Evolutionary conservation across 768 basidiomycete species (phyloP).

Genomic region (Hirschioporus abietinus): DNA sequence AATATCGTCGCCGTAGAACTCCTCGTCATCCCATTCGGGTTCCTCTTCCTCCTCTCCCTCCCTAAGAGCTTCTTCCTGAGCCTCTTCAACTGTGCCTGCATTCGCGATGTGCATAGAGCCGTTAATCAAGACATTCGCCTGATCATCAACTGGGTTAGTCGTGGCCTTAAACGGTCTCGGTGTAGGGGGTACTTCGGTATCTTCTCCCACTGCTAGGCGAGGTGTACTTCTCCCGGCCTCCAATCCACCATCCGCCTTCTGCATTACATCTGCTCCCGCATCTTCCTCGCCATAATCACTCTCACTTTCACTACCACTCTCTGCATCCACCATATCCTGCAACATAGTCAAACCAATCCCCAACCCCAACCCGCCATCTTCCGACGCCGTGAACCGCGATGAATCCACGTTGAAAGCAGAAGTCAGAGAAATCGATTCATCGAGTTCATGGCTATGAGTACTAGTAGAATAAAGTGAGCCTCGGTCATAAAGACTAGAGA

Average conservation of each 20-base stretch:
- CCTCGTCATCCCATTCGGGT: slow-evolving; percentile 57
- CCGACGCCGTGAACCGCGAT: slow-evolving; percentile 6
- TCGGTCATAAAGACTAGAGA: neutral
- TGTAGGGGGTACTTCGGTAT: slow-evolving; percentile 8
- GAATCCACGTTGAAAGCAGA: neutral
- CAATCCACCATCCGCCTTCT: slow-evolving; percentile 9
- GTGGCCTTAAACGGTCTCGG: neutral
- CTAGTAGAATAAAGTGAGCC: neutral
- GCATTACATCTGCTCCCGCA: slow-evolving; percentile 9
- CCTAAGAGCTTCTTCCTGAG: slow-evolving; percentile 5
- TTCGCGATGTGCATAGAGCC: neutral
- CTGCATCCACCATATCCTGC: slow-evolving; percentile 40
- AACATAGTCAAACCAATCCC: slow-evolving; percentile 69
- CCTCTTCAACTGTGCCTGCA: neutral
- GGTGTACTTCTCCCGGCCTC: neutral
- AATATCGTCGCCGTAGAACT: slow-evolving; percentile 40
- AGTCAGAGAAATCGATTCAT: neutral
- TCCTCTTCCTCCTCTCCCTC: slow-evolving; percentile 25
- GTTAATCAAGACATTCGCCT: neutral
- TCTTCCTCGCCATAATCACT: slow-evolving; percentile 18
- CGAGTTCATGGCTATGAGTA: neutral
- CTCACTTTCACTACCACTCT: slow-evolving; percentile 2
- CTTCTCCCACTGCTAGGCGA: neutral
- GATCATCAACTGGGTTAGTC: neutral
- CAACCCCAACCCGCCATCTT: slow-evolving; percentile 21